Evolutionary conservation across 306 rosid species (phyloP).

Genomic region (Canavalia ensiformis): DNA sequence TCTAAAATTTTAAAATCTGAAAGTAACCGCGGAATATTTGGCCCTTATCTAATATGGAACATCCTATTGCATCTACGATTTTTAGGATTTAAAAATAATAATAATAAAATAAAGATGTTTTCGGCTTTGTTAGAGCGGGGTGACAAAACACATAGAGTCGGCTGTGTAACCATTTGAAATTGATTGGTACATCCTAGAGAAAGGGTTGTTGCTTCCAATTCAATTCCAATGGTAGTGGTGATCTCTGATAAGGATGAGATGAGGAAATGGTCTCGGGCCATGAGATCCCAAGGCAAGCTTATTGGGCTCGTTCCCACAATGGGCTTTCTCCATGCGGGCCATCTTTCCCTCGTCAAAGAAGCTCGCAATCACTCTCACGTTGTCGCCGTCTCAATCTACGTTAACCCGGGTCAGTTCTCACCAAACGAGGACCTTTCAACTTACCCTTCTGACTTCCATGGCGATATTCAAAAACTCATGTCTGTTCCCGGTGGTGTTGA

Average conservation of each 20-base stretch:
- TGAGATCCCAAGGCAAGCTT: constrained; percentile 73
- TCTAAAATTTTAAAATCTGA: too few relatives aligned
- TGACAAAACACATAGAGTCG: too few relatives aligned
- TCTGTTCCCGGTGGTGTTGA: constrained; percentile 73
- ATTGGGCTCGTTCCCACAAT: constrained; percentile 85
- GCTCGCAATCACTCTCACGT: constrained; percentile 64
- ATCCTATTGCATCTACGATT: too few relatives aligned
- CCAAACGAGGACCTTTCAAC: constrained; percentile 86
- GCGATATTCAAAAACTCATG: constrained; percentile 72
- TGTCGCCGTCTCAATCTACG: constrained; percentile 79
- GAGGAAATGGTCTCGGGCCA: constrained; percentile 86
- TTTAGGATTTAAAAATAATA: too few relatives aligned
- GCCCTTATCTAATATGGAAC: too few relatives aligned
- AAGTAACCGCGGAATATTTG: too few relatives aligned
- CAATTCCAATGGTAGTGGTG: constrained; percentile 56
- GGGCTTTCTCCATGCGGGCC: constrained; percentile 92
- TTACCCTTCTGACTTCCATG: constrained; percentile 85
- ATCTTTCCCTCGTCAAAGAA: constrained; percentile 70
- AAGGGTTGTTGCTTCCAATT: not conserved
- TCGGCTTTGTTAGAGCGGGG: too few relatives aligned
- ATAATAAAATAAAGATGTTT: too few relatives aligned
- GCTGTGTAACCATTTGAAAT: too few relatives aligned
- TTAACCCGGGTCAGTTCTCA: constrained; percentile 90
- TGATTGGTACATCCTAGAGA: too few relatives aligned
- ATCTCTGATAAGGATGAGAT: constrained; percentile 67